Evolutionary conservation across 176 grass and related monocot species (phyloP).

Genomic region (Triticum timopheevii): DNA sequence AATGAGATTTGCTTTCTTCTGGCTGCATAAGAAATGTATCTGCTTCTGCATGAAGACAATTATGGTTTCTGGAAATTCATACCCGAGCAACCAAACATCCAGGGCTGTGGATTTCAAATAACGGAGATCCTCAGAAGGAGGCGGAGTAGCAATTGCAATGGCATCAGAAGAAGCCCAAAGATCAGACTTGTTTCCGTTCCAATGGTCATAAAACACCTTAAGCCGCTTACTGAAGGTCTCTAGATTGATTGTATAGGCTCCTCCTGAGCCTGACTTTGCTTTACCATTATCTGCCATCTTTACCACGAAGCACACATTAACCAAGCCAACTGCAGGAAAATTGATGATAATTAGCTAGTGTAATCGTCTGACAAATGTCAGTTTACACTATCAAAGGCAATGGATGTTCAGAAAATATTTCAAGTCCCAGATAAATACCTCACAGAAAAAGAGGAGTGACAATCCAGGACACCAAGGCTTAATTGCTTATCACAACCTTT

Average conservation of each 20-base stretch:
- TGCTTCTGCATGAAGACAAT: slow-evolving; percentile 65
- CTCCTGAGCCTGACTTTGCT: slow-evolving; percentile 29
- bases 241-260: slow-evolving; percentile 43
- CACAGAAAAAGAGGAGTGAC: neutral
- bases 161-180: slow-evolving; percentile 56
- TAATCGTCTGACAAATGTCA: neutral
- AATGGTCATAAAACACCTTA: slow-evolving; percentile 57
- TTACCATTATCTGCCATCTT: slow-evolving; percentile 58
- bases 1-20: slow-evolving; percentile 69
- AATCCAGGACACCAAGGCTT: neutral
- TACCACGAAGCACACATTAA: slow-evolving; percentile 32
- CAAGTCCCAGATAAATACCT: neutral
- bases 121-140: slow-evolving; percentile 69
- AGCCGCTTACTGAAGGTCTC: slow-evolving; percentile 58
- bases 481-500: neutral
- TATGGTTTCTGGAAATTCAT: slow-evolving; percentile 75
- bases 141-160: slow-evolving; percentile 61
- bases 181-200: slow-evolving; percentile 44
- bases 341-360: slow-evolving; percentile 21
- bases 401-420: neutral
- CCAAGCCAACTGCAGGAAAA: slow-evolving; percentile 19
- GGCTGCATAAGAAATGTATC: slow-evolving; percentile 67
- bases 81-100: slow-evolving; percentile 73
- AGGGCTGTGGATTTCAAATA: slow-evolving; percentile 60
- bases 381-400: neutral